Base-by-base conservation (phyloP, 192 early-diverging fungal genomes). In the Chytriomyces sp. region DNA sequence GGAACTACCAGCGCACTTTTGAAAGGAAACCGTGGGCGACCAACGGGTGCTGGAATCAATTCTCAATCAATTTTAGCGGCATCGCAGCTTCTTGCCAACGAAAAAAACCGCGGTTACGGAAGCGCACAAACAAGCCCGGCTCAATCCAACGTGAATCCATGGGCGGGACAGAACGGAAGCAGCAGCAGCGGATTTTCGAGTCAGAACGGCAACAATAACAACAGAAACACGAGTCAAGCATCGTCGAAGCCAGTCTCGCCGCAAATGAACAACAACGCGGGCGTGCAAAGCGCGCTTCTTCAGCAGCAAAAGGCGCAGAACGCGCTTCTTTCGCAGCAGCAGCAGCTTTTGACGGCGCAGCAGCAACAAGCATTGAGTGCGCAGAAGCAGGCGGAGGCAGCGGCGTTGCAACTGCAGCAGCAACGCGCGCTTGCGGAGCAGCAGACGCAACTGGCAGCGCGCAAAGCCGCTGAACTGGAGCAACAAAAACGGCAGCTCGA, bases 321-420 rank as follows among this genome's bases (percentile, higher is more conserved):
- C 1, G 45, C 64, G 26, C 8, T 76, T 6, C 43, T 62, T 9
- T 16, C 53, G 7, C 62, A 67, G 57, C 77, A 78, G 43, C 66
- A 69, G 44, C 77, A 78, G 48, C 67, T 78, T 23, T 35, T 78
- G 43, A 62, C 48, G 0, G 68, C 67, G 6, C 77, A 72, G 43
- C 77, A 78, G 49, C 77, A 78, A 50, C 53, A 68, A 50, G 77
- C 77, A n/a, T 28, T 78, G 20, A 63, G 23, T 78, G 77, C 77
- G 6, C 66, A 78, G 61, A 78, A 78, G 69, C 77, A 78, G 61
- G 77, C 77, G 10, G 77, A 78, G 50, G 18, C 49, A 7, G 77
- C 77, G 23, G 53, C 77, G 0, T 18, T 61, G 10, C 77, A 78
- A 46, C 47, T 78, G 48, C 66, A 77, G 45, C 63, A 77, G 45